Evolutionary conservation across 495 filamentous ascomycete species (phyloP), one percentile per base, ranked within the genome.

Genomic region (Rostrohypoxylon terebratum): DNA sequence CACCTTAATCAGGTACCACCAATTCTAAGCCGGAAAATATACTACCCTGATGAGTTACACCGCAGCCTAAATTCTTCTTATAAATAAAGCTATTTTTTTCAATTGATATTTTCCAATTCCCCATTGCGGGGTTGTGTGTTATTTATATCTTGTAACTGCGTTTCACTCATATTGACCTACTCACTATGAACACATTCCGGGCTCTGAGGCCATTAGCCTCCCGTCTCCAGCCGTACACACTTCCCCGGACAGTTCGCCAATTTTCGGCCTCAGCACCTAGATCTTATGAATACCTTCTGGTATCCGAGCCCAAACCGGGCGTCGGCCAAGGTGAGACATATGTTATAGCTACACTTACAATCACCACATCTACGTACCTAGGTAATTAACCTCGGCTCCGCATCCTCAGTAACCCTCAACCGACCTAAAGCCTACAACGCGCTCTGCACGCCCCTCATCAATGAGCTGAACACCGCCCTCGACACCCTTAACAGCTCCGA

Each of bases 401-500:
- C 59, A 10, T 33, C 48, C 54, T 31, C 68, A 97, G 95, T 98
- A 76, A 96, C 94, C n/a, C 85, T 99, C 61, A 94, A 96, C 86
- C 92, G 96, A 38, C 96, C 96, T 63, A 96, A 95, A 82, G 93
- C 94, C 36, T 90, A 97, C 77, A 99, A 99, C 79, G 95, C 96
- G 38, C 89, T 99, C 66, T 94, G 84, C 80, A 92, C 90, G 16
- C 93, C 95, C 13, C 90, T 98, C 34, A 96, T 99, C 79, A 81
- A 77, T 42, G 96, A 99, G 82, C 87, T 99, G 77, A 98, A 98
- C 81, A 79, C 88, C 62, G 93, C 94, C 28, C 89, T 99, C 68
- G 82, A 79, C 66, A 83, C 86, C 54, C 88, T 96, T 81, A 91
- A 97, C 74, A 75, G 85, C 57, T 88, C 92, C 75, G 86, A 89